Conservation (phyloP, 176 grass and related monocot species). For the Neostapfia colusana region DNA sequence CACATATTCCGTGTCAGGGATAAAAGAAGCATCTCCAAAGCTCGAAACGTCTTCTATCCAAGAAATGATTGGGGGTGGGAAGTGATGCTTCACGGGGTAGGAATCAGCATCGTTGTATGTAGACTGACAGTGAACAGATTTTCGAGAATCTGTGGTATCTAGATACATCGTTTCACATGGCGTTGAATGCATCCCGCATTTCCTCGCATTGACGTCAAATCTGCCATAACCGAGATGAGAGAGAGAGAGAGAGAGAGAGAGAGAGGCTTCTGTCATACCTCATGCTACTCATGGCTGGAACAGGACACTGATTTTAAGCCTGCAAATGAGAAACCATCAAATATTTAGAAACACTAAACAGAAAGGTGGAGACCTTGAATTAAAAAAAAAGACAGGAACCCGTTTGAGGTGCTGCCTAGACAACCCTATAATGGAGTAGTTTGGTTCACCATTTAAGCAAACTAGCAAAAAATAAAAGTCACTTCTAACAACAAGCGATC, state of each 20-base stretch:
- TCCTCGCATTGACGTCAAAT: constrained; percentile 6
- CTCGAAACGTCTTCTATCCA: constrained; percentile 78
- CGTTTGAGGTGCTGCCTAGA: not conserved
- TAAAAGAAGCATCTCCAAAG: constrained; percentile 55
- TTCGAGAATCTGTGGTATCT: not conserved
- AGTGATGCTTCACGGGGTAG: constrained; percentile 73
- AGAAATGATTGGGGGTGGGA: constrained; percentile 64
- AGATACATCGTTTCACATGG: constrained; percentile 25
- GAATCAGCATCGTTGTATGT: not conserved
- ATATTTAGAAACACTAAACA: constrained; percentile 11
- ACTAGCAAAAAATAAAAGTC: not conserved
- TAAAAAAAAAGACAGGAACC: not conserved
- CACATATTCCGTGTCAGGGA: constrained; percentile 37
- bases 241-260: not conserved
- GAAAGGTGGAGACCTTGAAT: not conserved
- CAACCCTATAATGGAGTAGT: not conserved
- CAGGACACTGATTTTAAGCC: constrained; percentile 6
- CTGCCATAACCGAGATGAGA: constrained; percentile 3
- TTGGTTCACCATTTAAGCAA: constrained; percentile 1
- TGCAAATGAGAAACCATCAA: not conserved
- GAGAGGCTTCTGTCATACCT: constrained; percentile 24
- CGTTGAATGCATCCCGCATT: constrained; percentile 20
- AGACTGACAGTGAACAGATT: not conserved
- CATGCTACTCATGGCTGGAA: constrained; percentile 28
- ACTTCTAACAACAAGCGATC: not conserved